Base-by-base conservation (phyloP, 352 stramenopile species). In the Phytophthora idaei region DNA sequence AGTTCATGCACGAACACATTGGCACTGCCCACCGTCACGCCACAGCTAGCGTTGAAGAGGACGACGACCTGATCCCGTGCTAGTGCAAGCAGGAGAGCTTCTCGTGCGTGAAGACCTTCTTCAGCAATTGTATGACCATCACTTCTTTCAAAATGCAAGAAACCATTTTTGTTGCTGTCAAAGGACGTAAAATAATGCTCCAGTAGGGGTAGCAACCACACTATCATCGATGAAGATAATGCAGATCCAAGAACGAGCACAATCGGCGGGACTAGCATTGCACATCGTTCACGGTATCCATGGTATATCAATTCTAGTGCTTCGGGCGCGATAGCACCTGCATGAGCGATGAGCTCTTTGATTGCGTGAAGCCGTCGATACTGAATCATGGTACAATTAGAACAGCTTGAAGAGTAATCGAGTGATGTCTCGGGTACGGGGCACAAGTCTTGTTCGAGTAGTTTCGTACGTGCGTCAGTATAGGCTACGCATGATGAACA, bases 31-130 rank as follows among this genome's bases (percentile, higher is more conserved):
- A 73, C 56, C 4, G 76, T 84, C 1, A 61, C 37, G 2, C 76
- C 76, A 57, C 61, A 78, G 53, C 78, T 63, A 10, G 67, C 71
- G 31, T 76, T 78, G 50, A 67, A 72, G 2, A 81, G 27, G 7
- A 80, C 64, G 1, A 60, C 61, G 15, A 78, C 61, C 2, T 60
- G 67, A 57, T 76, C 58, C 9, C 49, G 29, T 29, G 2, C 10
- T 14, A 70, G 17, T 10, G 32, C 63, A 5, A 65, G 57, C 29
- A 64, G 17, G 46, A 75, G 25, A 1, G n/a, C 41, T 32, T 58
- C 57, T 27, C 63, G 68, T 2, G 57, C 12, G n/a, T 58, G 25
- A 1, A 46, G 2, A 27, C 49, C 42, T 46, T 55, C 51, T 0
- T 60, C 46, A 47, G 10, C 21, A 48, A 54, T 48, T 25, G 36